Conservation (phyloP, 2,329 filamentous ascomycete genomes). For the Penicillium hesseltinei region DNA sequence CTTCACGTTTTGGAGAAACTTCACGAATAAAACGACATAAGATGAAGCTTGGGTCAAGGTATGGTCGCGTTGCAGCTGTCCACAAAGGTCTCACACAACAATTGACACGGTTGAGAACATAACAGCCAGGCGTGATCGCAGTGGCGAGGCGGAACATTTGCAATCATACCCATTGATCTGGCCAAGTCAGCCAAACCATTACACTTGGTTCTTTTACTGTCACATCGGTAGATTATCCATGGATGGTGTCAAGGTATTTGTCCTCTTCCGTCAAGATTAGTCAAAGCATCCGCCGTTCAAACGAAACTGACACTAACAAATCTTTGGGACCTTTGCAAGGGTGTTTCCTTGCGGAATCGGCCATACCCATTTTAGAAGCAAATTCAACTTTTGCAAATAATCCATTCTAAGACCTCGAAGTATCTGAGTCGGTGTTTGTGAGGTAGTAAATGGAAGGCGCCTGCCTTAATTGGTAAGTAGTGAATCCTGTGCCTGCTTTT, state of each 20-base stretch:
- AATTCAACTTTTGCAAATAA: background rate
- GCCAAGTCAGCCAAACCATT: no score
- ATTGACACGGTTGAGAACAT: background rate
- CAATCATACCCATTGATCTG: background rate
- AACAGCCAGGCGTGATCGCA: no score
- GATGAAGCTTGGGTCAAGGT: background rate
- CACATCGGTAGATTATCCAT: background rate
- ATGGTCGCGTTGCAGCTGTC: background rate
- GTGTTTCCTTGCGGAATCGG: conserved; percentile 1
- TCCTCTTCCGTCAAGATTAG: background rate
- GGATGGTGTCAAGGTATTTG: background rate
- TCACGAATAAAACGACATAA: no score
- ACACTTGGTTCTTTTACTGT: background rate
- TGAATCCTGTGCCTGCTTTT: no score
- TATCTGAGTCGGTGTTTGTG: no score
- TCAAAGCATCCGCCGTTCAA: background rate
- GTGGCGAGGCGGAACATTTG: background rate
- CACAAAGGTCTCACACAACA: no score
- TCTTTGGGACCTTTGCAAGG: background rate
- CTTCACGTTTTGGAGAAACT: no score
- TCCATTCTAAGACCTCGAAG: background rate
- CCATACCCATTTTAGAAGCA: conserved; percentile 1
- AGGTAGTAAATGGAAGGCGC: no score
- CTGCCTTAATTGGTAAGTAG: no score
- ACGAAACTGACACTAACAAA: background rate